A percentile compares a stretch with the other conserved stretches of the same genome.
Conservation (phyloP, 306 rosid species). For the Trifolium fragiferum region DNA sequence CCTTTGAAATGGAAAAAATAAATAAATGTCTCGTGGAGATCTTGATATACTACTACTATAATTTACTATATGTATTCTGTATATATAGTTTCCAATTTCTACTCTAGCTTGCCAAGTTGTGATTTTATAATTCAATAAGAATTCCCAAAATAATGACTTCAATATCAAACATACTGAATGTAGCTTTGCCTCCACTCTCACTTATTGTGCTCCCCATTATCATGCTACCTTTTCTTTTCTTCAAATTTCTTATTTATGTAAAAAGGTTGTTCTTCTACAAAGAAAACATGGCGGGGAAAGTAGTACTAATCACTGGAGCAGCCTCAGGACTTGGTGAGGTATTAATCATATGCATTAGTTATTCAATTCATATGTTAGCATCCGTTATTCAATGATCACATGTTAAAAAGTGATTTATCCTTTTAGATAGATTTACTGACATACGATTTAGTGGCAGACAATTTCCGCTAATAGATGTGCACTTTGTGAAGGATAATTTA, state of each 20-base stretch:
- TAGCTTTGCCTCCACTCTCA: slow-evolving; percentile 35
- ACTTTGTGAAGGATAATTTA: no score
- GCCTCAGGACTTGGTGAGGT: slow-evolving; percentile 57
- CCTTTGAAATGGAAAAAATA: no score
- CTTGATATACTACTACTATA: no score
- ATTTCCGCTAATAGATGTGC: no score
- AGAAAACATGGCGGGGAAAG: slow-evolving; percentile 43
- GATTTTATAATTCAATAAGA: not conserved
- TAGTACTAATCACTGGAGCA: slow-evolving; percentile 50
- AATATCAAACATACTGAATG: slow-evolving; percentile 31
- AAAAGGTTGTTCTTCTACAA: not conserved
- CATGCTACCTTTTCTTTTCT: slow-evolving; percentile 30
- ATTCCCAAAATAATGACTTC: slow-evolving; percentile 19
- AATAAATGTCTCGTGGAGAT: no score
- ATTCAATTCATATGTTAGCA: no score
- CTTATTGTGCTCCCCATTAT: not conserved
- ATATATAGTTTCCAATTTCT: not conserved
- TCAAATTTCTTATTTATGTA: slow-evolving; percentile 12
- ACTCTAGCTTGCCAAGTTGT: not conserved
- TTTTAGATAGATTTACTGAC: no score
- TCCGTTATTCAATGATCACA: no score
- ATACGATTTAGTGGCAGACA: no score
- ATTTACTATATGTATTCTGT: not conserved
- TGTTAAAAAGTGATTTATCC: no score
- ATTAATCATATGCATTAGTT: no score